Conservation (phyloP, 164 flowering plant species). For the Macadamia tetraphylla region DNA sequence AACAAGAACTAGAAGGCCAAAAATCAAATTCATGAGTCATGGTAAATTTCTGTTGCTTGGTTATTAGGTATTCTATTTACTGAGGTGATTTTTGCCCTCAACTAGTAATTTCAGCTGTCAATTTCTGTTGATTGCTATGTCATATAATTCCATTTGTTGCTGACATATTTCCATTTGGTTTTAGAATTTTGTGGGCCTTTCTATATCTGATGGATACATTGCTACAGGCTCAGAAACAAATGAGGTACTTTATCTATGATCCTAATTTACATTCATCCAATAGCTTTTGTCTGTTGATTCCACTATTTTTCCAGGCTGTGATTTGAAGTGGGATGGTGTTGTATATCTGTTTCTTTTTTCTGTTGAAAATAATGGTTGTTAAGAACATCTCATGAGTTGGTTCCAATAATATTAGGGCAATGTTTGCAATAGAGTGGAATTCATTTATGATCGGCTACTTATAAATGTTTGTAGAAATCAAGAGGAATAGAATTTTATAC, state of each 20-base stretch:
- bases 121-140: not conserved
- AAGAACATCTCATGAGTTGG: not conserved
- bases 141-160: not conserved
- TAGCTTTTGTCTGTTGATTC: not conserved
- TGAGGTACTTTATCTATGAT: conserved; percentile 53
- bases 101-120: not conserved
- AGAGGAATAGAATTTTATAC: no score
- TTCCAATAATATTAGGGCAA: not conserved
- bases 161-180: conserved; percentile 24
- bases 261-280: not conserved
- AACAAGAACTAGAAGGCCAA: not conserved
- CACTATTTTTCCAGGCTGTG: not conserved
- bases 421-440: no score
- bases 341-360: no score
- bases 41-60: not conserved
- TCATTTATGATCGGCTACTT: not conserved
- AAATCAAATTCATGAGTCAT: not conserved
- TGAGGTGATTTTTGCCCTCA: not conserved
- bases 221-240: conserved; percentile 98
- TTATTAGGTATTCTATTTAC: not conserved
- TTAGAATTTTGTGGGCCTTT: conserved; percentile 96
- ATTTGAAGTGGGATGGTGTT: no score
- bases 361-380: not conserved
- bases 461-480: not conserved
- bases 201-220: conserved; percentile 85